Base-by-base conservation (phyloP, 2,329 filamentous ascomycete genomes). In the Phialophora chinensis region DNA sequence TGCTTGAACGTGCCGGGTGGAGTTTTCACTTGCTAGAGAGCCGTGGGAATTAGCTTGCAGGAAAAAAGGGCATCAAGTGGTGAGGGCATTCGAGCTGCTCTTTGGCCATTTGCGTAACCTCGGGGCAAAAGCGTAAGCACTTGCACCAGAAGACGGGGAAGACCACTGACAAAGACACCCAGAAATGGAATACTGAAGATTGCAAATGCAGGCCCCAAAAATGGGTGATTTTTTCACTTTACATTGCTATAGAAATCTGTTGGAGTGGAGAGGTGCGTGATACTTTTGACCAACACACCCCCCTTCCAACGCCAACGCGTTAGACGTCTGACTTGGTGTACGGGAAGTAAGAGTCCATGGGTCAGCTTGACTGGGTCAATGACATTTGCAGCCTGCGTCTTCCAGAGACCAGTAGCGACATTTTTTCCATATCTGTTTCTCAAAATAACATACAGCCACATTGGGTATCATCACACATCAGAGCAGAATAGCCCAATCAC, bases 391-490 rank as follows among this genome's bases (percentile, higher is more conserved):
- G 8, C 65, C 66, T 66, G 66, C 63, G 63, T 70, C 68, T 70
- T 60, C 68, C 66, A 70, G 68, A 67, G 68, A 70, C 66, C 47
- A 53, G 62, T 56, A 54, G 25, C 11, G 27, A 61, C 33, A 42
- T 31, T 66, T 47, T 66, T 55, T 62, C 14, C 49, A 62, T 29
- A 54, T 52, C 53, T 62, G 50, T 62, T 62, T 52, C 61, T 62
- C 53, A 60, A 57, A 66, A 61, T 69, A 60, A 65, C 59, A 67
- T 64, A 63, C 60, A 70, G 50, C 56, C 62, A 53, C 53, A 66
- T 59, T 67, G 68, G 66, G 68, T 70, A 70, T 70, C 69, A 62
- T 71, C 52, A 66, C 63, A 71, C 66, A 66, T 67, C 33, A 54
- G 17, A 57, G n/a, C 33, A 14, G 11, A 10, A 55, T 54, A 52